Conservation (phyloP, 495 filamentous ascomycete species). For the Penicillium diatomitis region DNA sequence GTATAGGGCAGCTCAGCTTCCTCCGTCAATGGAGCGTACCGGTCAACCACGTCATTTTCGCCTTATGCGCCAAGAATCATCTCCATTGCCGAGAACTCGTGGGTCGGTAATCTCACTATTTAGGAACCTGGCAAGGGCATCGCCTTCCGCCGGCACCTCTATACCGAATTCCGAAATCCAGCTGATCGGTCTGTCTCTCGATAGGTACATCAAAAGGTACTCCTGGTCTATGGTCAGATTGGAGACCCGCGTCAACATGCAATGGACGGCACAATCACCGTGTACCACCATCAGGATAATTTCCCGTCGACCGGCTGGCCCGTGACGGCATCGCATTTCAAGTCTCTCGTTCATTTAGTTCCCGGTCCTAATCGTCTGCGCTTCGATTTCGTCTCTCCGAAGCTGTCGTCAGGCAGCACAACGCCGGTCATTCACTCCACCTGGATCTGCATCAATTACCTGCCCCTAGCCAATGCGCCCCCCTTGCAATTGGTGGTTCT, state of each 20-base stretch:
- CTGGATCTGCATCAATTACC: slow-evolving; percentile 73
- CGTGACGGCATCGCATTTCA: slow-evolving; percentile 79
- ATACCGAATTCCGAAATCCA: too few species aligned
- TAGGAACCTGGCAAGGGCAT: not conserved
- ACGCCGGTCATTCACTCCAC: slow-evolving; percentile 66
- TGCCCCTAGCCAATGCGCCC: slow-evolving; percentile 64
- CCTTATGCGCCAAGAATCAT: slow-evolving; percentile 69
- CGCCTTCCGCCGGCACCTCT: not conserved
- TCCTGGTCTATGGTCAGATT: slow-evolving; percentile 70
- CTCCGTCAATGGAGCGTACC: slow-evolving; percentile 43
- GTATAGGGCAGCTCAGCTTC: slow-evolving; percentile 31
- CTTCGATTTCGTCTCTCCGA: slow-evolving; percentile 78
- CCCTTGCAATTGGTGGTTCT: slow-evolving; percentile 80
- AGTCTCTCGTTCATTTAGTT: slow-evolving; percentile 75
- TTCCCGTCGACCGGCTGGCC: slow-evolving; percentile 79
- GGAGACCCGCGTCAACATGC: slow-evolving; percentile 61
- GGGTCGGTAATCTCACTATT: slow-evolving; percentile 45
- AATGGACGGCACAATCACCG: slow-evolving; percentile 69
- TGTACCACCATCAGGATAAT: slow-evolving; percentile 72
- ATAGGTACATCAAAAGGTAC: slow-evolving; percentile 82
- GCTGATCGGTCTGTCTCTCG: not conserved
- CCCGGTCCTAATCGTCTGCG: slow-evolving; percentile 79
- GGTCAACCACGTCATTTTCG: slow-evolving; percentile 51
- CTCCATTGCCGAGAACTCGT: slow-evolving; percentile 70
- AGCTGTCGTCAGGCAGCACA: slow-evolving; percentile 58